Evolutionary conservation across 2,329 filamentous ascomycete species (phyloP), one percentile per base, ranked within the genome.

Genomic region (Ceratocystis destructans): DNA sequence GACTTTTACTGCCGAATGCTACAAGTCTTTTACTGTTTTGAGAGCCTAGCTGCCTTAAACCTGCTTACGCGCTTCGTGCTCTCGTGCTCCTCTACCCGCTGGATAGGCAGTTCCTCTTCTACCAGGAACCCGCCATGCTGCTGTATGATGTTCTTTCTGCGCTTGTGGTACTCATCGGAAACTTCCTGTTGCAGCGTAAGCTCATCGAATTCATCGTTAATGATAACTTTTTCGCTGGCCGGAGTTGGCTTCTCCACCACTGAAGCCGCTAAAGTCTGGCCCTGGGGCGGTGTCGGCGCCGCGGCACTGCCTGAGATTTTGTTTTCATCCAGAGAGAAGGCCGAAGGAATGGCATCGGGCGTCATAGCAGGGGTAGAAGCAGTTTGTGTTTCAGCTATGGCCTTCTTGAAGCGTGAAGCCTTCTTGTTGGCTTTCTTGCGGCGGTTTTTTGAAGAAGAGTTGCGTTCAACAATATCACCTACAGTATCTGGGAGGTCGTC

Each of bases 141-240:
- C 70, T 90, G 85, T 65, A 96, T 91, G 75, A 95, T 86, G 71
- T 83, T 84, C 73, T 92, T 96, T 22, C 93, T 87, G 74, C 89
- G 80, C 57, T 84, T 85, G 74, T 96, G 88, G 74, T 96, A 96
- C 72, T 95, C 89, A 46, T 84, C 83, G 6, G 89, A 87, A 15
- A 96, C 85, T 74, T 96, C 88, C 69, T 89, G 85, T 64, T 88
- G 64, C 28, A 66, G 82, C 63, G 93, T 79, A 48, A 93, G 79
- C 70, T 89, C 86, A 70, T 88, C 83, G 70, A 70, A 1, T 70
- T 68, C 67, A 66, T 1, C 75, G 31, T 68, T 61, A 22, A 66
- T 62, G 12, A 68, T 37, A 10, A 50, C 66, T 20, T 64, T 62
- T 6, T 64, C 67, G 44, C 62, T 64, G 8, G 62, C 44, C 44